Evolutionary conservation across 352 stramenopile species (phyloP), one percentile per base, ranked within the genome.

Genomic region (Phytopythium aichiense): DNA sequence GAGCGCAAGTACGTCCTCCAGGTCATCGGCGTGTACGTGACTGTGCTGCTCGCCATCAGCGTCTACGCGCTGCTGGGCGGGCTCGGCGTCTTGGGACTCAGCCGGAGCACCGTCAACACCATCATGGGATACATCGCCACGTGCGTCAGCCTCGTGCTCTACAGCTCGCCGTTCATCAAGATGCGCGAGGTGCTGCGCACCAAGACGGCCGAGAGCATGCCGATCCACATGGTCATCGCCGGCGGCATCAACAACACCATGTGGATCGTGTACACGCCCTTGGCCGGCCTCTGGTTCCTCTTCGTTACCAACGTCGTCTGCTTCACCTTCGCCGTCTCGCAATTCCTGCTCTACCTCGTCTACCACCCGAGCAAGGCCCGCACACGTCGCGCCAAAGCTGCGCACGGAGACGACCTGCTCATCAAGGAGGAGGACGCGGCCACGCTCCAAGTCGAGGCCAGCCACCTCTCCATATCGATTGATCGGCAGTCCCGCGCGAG

Each of bases 121-220:
- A 72, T 74, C 48, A 76, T 78, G 60, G 71, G 71, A 5, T 79
- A 74, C 52, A 48, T 71, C 0, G 69, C 66, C 8, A 68, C 71
- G 50, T 77, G 64, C 50, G 71, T 81, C n/a, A 76, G 64, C 7
- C 22, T 85, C 49, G 52, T 85, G 56, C 77, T 89, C 16, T 87
- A 85, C 68, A 69, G 67, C 46, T 85, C 76, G n/a, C 79, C 79
- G 4, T 76, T 89, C 49, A 72, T 82, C 43, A 79, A 80, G 45
- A 67, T 85, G 57, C 57, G 59, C 25, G 65, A 74, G 37, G 79
- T 88, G 25, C 28, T 87, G 61, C 68, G 67, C 63, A 72, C 74
- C 71, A 74, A 73, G 43, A 81, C 73, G 12, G 74, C 74, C 0
- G 68, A 78, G 37, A 78, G 80, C 66, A 71, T 88, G 40, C 69